These are phyloP conservation scores for Yamadazyma conglobata DNA, from an alignment of 1,139 yeast genomes.

Conservation along the genomic window DNA sequence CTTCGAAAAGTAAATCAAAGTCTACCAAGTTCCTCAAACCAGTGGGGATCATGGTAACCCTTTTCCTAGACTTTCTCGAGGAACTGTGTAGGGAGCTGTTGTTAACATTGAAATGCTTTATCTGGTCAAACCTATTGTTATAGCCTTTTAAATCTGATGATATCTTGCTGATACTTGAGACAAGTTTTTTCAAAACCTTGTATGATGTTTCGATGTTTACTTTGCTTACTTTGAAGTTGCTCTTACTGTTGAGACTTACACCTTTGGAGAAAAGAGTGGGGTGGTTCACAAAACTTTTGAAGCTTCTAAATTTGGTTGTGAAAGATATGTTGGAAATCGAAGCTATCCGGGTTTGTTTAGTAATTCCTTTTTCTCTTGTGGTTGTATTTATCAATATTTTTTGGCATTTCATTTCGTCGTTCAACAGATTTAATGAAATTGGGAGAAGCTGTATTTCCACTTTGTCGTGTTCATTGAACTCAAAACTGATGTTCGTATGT, in stretches of 20 bases:
- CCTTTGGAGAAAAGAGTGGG: constrained; percentile 20
- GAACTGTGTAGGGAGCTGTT: constrained; percentile 8
- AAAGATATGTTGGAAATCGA: constrained; percentile 21
- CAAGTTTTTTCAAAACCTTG: constrained; percentile 10
- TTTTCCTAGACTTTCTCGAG: constrained; percentile 9
- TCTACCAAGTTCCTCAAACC: constrained; percentile 8
- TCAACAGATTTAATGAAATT: constrained; percentile 30
- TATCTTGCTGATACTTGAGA: constrained; percentile 2
- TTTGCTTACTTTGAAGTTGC: constrained; percentile 19
- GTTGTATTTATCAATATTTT: constrained; percentile 21
- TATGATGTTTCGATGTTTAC: constrained; percentile 16
- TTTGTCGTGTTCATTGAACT: constrained; percentile 9
- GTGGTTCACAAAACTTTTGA: constrained; percentile 23
- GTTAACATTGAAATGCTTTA: background rate
- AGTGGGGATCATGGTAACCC: constrained; percentile 8
- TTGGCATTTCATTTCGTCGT: constrained; percentile 28
- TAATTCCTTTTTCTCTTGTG: constrained; percentile 3
- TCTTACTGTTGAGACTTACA: constrained; percentile 18
- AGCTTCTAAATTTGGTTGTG: constrained; percentile 20
- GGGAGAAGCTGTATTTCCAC: constrained; percentile 32
- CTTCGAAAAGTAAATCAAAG: constrained; percentile 23
- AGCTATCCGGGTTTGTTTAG: constrained; percentile 14
- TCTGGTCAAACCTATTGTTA: constrained; percentile 5
- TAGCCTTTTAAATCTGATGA: constrained; percentile 10
- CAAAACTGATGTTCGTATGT: constrained; percentile 14